Evolutionary conservation across 179 eudicot genomes (phyloP).

Genomic region (Camellia oleifera): DNA sequence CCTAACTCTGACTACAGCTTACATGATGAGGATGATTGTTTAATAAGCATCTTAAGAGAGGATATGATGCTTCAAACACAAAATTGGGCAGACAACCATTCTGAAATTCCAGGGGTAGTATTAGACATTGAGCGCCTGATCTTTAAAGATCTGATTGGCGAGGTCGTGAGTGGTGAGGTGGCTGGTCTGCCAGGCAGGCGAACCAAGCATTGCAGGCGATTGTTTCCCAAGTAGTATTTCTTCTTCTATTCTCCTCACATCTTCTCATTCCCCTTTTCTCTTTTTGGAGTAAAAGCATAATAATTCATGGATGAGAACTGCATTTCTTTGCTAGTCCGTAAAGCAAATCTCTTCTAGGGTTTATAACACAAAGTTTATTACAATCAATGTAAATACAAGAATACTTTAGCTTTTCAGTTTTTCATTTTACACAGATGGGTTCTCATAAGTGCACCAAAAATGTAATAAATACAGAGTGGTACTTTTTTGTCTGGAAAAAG

Average conservation of each 20-base stretch:
- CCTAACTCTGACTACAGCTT: conserved; percentile 29
- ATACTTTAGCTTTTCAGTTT: background rate
- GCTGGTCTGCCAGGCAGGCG: conserved; percentile 25
- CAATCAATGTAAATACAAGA: background rate
- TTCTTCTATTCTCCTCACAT: background rate
- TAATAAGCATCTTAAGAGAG: conserved; percentile 41
- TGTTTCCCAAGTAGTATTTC: conserved; percentile 25
- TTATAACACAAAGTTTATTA: conserved; percentile 6
- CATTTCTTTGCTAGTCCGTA: conserved; percentile 13
- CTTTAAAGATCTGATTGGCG: conserved; percentile 77
- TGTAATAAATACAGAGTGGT: background rate
- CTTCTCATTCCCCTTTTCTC: background rate
- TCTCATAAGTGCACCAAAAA: background rate
- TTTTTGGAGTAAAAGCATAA: conserved; percentile 4
- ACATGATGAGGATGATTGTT: conserved; percentile 49
- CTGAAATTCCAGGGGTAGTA: conserved; percentile 61
- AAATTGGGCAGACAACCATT: conserved; percentile 42
- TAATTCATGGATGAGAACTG: background rate
- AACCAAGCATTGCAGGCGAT: conserved; percentile 28
- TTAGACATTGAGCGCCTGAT: conserved; percentile 76
- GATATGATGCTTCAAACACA: conserved; percentile 49
- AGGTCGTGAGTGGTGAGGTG: conserved; percentile 44
- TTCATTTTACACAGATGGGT: background rate
- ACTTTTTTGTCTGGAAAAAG: background rate
- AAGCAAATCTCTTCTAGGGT: conserved; percentile 6